phyloP scores from a whole-genome alignment of 2,329 filamentous ascomycete genomes.

The Fusarium cicatricum region DNA sequence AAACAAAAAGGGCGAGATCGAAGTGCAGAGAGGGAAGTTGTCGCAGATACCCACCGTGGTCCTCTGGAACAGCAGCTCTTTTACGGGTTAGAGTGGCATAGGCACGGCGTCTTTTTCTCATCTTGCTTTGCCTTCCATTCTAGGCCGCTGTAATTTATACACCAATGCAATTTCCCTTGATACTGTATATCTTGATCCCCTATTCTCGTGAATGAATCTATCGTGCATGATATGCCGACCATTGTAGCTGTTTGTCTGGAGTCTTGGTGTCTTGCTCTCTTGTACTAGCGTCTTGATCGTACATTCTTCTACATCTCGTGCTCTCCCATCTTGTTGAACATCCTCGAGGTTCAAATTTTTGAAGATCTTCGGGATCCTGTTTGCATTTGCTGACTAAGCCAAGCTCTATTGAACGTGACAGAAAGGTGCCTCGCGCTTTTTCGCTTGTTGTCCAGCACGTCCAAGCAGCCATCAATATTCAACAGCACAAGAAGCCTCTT shows the following conservation, averaged over 20 bases:
- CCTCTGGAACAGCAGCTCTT: slow-evolving; percentile 52
- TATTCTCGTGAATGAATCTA: not conserved
- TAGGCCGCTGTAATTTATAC: slow-evolving; percentile 71
- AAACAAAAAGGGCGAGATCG: slow-evolving; percentile 56
- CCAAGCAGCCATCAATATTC: not conserved
- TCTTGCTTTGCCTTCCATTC: slow-evolving; percentile 57
- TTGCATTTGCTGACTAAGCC: slow-evolving; percentile 23
- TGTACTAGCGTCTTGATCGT: too few relatives aligned
- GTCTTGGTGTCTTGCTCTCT: too few relatives aligned
- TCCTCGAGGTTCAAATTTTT: not conserved
- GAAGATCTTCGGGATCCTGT: not conserved
- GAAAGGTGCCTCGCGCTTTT: not conserved
- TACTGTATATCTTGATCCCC: slow-evolving; percentile 32
- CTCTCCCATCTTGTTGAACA: too few relatives aligned
- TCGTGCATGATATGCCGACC: too few relatives aligned
- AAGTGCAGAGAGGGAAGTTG: slow-evolving; percentile 56
- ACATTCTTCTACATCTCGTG: too few relatives aligned
- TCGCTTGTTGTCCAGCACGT: not conserved
- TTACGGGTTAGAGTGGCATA: slow-evolving; percentile 60
- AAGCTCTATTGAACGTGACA: not conserved
- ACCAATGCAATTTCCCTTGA: slow-evolving; percentile 64
- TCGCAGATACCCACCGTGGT: slow-evolving; percentile 50
- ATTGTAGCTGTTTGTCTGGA: too few relatives aligned
- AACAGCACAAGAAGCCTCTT: not conserved
- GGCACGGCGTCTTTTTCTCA: slow-evolving; percentile 56